These are phyloP conservation scores for Saccharata proteae DNA, from an alignment of 2,329 filamentous ascomycete species.

Conservation along the genomic window DNA sequence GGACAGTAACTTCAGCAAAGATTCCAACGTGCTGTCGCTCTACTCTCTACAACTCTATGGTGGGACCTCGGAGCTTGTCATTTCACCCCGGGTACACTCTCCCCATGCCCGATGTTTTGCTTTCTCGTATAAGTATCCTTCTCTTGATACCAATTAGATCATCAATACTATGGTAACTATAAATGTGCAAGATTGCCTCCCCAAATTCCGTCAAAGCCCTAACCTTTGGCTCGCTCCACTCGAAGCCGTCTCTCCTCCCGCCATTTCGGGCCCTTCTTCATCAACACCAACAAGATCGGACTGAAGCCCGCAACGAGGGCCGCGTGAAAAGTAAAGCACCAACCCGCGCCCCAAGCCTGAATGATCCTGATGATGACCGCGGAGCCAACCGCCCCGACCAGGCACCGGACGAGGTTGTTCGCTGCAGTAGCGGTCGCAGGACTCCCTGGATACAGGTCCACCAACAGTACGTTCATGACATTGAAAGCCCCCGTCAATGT, in stretches of 20 bases:
- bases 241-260: constrained; percentile 27
- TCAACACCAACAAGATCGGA: constrained; percentile 29
- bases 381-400: constrained; percentile 24
- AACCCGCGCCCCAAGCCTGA: constrained; percentile 29
- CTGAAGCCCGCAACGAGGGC: constrained; percentile 25
- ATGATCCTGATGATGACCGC: constrained; percentile 31
- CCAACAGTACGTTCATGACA: constrained; percentile 22
- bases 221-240: no score
- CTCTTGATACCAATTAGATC: no score
- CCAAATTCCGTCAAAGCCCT: no score
- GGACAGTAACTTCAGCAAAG: no score
- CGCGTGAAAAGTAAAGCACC: constrained; percentile 36
- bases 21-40: no score
- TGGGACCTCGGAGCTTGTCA: no score
- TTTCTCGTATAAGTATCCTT: no score
- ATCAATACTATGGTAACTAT: no score
- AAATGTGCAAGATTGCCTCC: no score
- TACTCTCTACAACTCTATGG: no score
- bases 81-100: no score
- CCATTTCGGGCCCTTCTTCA: constrained; percentile 31
- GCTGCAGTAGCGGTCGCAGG: constrained; percentile 26
- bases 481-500: constrained; percentile 48
- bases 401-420: constrained; percentile 19
- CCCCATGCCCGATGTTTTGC: no score
- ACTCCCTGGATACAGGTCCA: constrained; percentile 24